Evolutionary conservation across 2,329 filamentous ascomycete genomes (phyloP).

Genomic region (Cladophialophora carrionii): DNA sequence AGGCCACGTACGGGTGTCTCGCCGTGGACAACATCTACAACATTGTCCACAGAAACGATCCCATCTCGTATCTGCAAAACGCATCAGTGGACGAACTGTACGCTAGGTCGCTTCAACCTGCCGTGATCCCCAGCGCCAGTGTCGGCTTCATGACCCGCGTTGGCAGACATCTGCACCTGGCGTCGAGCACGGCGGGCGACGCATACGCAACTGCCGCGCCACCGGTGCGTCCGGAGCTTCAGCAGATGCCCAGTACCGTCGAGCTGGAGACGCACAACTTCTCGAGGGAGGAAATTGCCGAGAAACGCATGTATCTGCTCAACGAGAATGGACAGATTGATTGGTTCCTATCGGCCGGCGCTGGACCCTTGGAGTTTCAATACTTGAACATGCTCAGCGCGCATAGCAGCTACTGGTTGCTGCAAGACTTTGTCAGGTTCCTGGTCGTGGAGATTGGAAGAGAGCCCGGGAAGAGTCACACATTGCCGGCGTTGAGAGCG

Average conservation of each 20-base stretch:
- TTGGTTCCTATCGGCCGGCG: conserved; percentile 80
- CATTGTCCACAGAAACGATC: conserved; percentile 73
- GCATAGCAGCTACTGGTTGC: conserved; percentile 91
- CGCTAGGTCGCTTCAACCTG: conserved; percentile 73
- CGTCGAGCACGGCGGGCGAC: conserved; percentile 57
- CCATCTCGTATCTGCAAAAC: conserved; percentile 91
- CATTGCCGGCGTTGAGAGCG: conserved; percentile 58
- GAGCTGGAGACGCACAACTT: conserved; percentile 97
- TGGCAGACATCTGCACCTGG: conserved; percentile 63
- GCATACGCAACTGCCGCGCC: conserved; percentile 62
- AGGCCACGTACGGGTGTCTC: conserved; percentile 82
- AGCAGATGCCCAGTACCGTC: conserved; percentile 68
- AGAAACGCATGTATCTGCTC: conserved; percentile 81
- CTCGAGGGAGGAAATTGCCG: conserved; percentile 84
- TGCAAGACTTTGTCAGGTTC: conserved; percentile 85
- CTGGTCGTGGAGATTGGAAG: conserved; percentile 86
- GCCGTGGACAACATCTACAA: conserved; percentile 98
- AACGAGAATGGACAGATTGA: conserved; percentile 98
- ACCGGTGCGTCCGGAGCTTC: conserved; percentile 60
- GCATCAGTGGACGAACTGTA: conserved; percentile 83
- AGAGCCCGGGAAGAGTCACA: conserved; percentile 66
- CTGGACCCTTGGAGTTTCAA: conserved; percentile 88
- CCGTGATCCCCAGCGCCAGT: conserved; percentile 75
- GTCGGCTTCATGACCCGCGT: conserved; percentile 68
- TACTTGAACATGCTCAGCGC: conserved; percentile 97